phyloP scores from a whole-genome alignment of 768 basidiomycete species.

The Guyanaporus albipodus region DNA sequence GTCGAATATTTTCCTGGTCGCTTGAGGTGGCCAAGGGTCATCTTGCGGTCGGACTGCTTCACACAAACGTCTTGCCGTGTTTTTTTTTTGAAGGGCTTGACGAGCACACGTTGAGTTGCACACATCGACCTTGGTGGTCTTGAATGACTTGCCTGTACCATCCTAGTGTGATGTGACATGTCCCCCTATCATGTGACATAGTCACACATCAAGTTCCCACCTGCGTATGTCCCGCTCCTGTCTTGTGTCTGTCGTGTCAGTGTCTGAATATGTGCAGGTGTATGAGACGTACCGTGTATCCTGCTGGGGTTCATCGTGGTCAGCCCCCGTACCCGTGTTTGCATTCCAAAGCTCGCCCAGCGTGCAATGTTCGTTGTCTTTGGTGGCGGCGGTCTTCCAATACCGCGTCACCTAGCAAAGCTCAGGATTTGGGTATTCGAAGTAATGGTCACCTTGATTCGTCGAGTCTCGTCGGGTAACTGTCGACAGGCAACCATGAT shows the following conservation, averaged over 20 bases:
- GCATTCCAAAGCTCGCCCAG: not conserved
- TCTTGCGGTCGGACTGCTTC: slow-evolving; percentile 24
- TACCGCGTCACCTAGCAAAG: slow-evolving; percentile 6
- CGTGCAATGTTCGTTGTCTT: not conserved
- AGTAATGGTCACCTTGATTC: slow-evolving; percentile 5
- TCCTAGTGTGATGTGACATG: slow-evolving; percentile 25
- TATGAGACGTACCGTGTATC: slow-evolving; percentile 3
- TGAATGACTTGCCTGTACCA: slow-evolving; percentile 29
- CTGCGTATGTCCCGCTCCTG: slow-evolving; percentile 2
- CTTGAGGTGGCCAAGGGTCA: slow-evolving; percentile 4
- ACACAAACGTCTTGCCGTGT: slow-evolving; percentile 23
- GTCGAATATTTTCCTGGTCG: slow-evolving; percentile 3
- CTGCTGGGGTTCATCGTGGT: not conserved
- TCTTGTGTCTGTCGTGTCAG: not conserved
- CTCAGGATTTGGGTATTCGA: not conserved
- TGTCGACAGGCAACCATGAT: not conserved
- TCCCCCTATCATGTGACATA: slow-evolving; percentile 28
- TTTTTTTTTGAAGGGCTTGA: slow-evolving; percentile 21
- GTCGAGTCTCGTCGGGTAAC: not conserved
- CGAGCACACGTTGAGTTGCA: slow-evolving; percentile 29
- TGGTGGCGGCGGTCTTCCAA: slow-evolving; percentile 15
- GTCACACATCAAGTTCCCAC: slow-evolving; percentile 19
- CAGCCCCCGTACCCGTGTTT: not conserved
- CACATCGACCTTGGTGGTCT: slow-evolving; percentile 23
- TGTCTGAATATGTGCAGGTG: not conserved